Conservation (phyloP, 1,284 basidiomycete genomes). For the Ceratobasidium sp. region DNA sequence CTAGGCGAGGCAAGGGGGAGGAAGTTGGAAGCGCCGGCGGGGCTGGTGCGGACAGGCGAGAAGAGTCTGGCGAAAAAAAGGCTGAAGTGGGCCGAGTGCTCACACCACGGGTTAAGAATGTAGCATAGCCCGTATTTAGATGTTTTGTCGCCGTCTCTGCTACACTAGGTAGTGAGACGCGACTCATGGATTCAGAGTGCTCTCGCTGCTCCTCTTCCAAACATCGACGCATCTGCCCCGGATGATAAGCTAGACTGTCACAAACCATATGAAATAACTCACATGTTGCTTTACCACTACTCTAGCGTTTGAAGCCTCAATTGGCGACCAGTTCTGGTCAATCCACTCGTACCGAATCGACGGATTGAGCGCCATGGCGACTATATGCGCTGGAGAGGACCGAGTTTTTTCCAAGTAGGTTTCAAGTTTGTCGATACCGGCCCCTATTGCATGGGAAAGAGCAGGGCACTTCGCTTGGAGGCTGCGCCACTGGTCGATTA, state of each 20-base stretch:
- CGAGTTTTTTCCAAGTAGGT: constrained; percentile 32
- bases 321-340: constrained; percentile 28
- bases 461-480: constrained; percentile 7
- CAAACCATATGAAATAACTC: neutral
- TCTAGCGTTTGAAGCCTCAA: constrained; percentile 4
- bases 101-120: neutral
- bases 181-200: neutral
- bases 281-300: constrained; percentile 12
- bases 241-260: neutral
- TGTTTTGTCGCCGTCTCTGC: neutral
- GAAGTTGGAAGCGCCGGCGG: too few species aligned
- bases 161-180: too few species aligned
- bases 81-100: neutral
- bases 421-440: constrained; percentile 40
- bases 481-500: constrained; percentile 11
- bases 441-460: constrained; percentile 36
- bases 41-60: too few species aligned
- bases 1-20: neutral
- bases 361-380: constrained; percentile 47
- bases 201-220: constrained; percentile 12
- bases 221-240: neutral
- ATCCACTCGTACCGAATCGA: constrained; percentile 34
- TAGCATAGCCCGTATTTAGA: neutral
- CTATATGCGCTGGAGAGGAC: neutral
- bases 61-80: neutral